Conservation (phyloP, 495 filamentous ascomycete genomes). For the Paragyromitra xinjiangensis region DNA sequence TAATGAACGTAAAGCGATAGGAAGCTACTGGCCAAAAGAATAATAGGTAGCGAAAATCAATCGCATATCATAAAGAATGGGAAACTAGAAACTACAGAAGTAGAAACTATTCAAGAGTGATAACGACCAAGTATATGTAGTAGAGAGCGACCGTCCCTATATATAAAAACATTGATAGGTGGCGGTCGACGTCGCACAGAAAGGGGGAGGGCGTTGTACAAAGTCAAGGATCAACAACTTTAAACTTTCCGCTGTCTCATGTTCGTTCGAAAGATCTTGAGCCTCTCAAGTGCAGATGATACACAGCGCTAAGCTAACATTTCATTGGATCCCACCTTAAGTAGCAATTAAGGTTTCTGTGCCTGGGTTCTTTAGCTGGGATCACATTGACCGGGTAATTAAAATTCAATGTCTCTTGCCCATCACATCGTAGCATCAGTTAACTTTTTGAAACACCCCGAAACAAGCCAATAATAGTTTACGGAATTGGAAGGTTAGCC, state of each 20-base stretch:
- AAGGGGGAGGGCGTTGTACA: constrained; percentile 6
- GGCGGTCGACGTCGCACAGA: not conserved
- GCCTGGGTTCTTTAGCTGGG: not conserved
- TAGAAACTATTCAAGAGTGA: not conserved
- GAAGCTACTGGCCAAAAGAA: constrained; percentile 6
- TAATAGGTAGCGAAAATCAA: constrained; percentile 20
- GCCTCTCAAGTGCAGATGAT: constrained; percentile 5
- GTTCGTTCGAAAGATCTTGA: not conserved
- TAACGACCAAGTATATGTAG: not conserved
- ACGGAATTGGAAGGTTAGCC: constrained; percentile 1
- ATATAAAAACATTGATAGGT: constrained; percentile 22
- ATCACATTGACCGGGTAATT: not conserved
- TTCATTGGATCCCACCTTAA: not conserved
- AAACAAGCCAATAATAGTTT: constrained; percentile 6
- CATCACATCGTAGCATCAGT: not conserved
- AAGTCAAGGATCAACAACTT: constrained; percentile 8
- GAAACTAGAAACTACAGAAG: not conserved
- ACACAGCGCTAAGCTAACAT: constrained; percentile 26
- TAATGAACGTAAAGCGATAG: not conserved
- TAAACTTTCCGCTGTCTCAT: constrained; percentile 23
- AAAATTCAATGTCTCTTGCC: not conserved
- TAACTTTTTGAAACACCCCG: not conserved
- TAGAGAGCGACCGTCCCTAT: constrained; percentile 1
- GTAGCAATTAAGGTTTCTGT: constrained; percentile 29
- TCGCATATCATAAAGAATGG: constrained; percentile 6